Conservation (phyloP, 2,329 filamentous ascomycete genomes). For the Tolypocladium tundrense region DNA sequence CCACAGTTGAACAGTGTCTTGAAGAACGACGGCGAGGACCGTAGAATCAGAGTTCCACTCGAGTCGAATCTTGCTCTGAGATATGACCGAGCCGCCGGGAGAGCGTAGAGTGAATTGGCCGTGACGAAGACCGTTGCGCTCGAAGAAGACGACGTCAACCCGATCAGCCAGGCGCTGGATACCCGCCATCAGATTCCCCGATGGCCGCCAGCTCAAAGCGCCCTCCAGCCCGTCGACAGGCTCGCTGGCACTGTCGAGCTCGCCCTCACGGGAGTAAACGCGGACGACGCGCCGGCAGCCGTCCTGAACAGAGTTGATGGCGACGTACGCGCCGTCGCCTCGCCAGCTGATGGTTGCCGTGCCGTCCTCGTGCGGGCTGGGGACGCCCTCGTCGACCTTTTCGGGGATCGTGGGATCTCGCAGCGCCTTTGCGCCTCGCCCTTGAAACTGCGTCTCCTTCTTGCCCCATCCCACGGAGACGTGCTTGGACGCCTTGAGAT, state of each 20-base stretch:
- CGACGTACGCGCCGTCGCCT: slow-evolving; percentile 85
- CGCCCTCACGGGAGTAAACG: slow-evolving; percentile 82
- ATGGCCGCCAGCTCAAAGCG: slow-evolving; percentile 81
- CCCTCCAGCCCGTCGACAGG: slow-evolving; percentile 87
- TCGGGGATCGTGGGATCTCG: slow-evolving; percentile 93
- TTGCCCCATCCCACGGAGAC: slow-evolving; percentile 98
- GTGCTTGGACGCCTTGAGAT: slow-evolving; percentile 80
- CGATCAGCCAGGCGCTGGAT: slow-evolving; percentile 61
- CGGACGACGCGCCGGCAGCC: slow-evolving; percentile 67
- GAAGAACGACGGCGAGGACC: slow-evolving; percentile 71
- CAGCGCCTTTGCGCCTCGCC: slow-evolving; percentile 74
- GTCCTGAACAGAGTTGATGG: slow-evolving; percentile 69
- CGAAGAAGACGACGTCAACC: slow-evolving; percentile 88
- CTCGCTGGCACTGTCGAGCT: slow-evolving; percentile 87
- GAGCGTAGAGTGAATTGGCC: slow-evolving; percentile 79
- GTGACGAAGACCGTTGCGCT: slow-evolving; percentile 93
- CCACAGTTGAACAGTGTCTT: slow-evolving; percentile 79
- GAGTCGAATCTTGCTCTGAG: slow-evolving; percentile 52
- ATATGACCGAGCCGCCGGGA: slow-evolving; percentile 43
- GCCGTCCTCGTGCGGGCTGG: slow-evolving; percentile 65
- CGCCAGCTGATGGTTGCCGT: slow-evolving; percentile 76
- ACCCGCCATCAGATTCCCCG: slow-evolving; percentile 82
- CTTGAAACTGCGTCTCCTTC: slow-evolving; percentile 95
- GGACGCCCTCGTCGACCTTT: slow-evolving; percentile 71
- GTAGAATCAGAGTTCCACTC: slow-evolving; percentile 90